These are phyloP conservation scores for Phyllosticta ampelicida DNA, from an alignment of 2,329 filamentous ascomycete species.

Conservation along the genomic window DNA sequence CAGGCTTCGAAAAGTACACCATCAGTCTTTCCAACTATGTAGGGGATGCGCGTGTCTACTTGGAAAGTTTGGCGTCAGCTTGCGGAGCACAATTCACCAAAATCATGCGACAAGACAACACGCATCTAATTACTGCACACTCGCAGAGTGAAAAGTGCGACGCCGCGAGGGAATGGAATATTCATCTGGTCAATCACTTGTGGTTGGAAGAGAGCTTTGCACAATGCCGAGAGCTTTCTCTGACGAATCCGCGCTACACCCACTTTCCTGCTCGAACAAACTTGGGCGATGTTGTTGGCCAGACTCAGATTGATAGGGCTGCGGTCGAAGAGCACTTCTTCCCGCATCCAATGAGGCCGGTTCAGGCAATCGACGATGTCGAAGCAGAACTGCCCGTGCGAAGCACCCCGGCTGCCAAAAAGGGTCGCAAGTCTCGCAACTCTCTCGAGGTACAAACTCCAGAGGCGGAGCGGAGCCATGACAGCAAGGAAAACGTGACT, in stretches of 20 bases:
- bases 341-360: conserved; percentile 16
- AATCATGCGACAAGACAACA: conserved; percentile 91
- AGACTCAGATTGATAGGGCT: conserved; percentile 68
- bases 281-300: conserved; percentile 82
- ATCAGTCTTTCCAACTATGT: conserved; percentile 96
- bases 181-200: conserved; percentile 83
- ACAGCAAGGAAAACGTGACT: conserved; percentile 73
- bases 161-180: conserved; percentile 84
- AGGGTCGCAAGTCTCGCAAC: conserved; percentile 18
- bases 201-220: conserved; percentile 98
- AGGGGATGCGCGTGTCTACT: conserved; percentile 82
- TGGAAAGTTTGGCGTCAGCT: conserved; percentile 82
- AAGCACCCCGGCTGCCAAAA: conserved; percentile 19
- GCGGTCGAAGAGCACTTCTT: conserved; percentile 44
- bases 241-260: conserved; percentile 66
- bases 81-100: conserved; percentile 85
- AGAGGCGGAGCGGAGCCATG: conserved; percentile 22
- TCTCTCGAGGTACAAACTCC: conserved; percentile 39
- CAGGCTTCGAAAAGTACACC: conserved; percentile 62
- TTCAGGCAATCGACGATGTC: neutral
- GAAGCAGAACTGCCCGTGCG: conserved; percentile 15
- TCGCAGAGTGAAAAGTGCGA: conserved; percentile 85
- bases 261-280: conserved; percentile 86
- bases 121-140: conserved; percentile 86
- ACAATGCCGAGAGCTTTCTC: conserved; percentile 63